Evolutionary conservation across 1,139 yeast genomes (phyloP).

Genomic region (Neolecta irregularis): DNA sequence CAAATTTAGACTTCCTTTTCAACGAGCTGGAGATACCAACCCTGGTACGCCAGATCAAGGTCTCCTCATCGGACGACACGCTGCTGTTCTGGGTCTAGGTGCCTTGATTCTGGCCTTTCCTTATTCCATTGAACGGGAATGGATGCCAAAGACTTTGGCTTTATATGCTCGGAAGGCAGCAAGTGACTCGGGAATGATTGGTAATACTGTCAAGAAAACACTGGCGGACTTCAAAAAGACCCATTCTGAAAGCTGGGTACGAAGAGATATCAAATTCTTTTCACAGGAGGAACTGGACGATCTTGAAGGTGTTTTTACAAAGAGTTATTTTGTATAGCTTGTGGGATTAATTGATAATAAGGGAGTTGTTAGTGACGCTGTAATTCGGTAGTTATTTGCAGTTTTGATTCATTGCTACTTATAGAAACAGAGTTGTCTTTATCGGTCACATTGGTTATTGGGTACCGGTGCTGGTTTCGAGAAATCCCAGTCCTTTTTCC

Average conservation of each 20-base stretch:
- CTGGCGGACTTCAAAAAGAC: constrained; percentile 79
- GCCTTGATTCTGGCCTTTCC: constrained; percentile 84
- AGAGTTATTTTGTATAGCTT: constrained; percentile 64
- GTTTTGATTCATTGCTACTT: no score
- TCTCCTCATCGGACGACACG: constrained; percentile 50
- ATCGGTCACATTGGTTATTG: no score
- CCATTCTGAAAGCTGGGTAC: constrained; percentile 96
- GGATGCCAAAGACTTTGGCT: constrained; percentile 70
- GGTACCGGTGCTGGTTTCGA: no score
- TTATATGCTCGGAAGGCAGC: constrained; percentile 53
- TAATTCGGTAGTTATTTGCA: no score
- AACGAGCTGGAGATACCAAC: constrained; percentile 7
- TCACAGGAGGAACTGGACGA: constrained; percentile 72
- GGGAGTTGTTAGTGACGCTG: no score
- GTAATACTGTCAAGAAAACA: constrained; percentile 69
- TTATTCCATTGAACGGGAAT: constrained; percentile 72
- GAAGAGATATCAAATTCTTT: constrained; percentile 64
- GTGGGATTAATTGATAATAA: no score
- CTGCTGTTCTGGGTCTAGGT: constrained; percentile 80
- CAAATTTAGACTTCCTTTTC: constrained; percentile 16
- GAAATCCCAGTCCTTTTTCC: no score
- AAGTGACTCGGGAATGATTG: constrained; percentile 59
- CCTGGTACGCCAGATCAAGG: constrained; percentile 13
- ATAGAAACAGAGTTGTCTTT: no score
- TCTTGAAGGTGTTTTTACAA: constrained; percentile 86